Evolutionary conservation across 2,329 filamentous ascomycete species (phyloP).

Genomic region (Rhinocladiella similis): DNA sequence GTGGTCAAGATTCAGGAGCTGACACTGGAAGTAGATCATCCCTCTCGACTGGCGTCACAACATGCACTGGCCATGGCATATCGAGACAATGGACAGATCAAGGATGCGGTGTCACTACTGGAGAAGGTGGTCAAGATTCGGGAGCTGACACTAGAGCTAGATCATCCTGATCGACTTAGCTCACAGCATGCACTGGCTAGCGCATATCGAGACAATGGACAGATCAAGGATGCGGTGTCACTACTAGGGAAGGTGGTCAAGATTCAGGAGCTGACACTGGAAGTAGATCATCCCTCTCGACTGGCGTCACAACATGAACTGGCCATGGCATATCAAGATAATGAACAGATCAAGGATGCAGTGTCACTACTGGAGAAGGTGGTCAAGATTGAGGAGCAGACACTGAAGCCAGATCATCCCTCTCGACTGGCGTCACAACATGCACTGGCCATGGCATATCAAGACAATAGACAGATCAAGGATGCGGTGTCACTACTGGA

Average conservation of each 20-base stretch:
- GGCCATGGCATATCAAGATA: constrained; percentile 14
- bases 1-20: constrained; percentile 28
- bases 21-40: constrained; percentile 29
- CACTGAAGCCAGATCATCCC: constrained; percentile 26
- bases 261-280: constrained; percentile 27
- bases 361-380: neutral
- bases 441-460: constrained; percentile 24
- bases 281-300: constrained; percentile 29
- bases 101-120: neutral
- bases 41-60: constrained; percentile 21
- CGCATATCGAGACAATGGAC: constrained; percentile 13
- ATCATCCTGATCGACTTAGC: constrained; percentile 25
- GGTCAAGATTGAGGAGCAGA: neutral
- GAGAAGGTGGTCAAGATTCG: neutral
- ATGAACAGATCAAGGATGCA: neutral
- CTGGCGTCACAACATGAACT: constrained; percentile 12
- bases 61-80: constrained; percentile 19
- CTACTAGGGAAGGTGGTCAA: constrained; percentile 26
- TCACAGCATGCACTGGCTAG: constrained; percentile 19
- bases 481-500: constrained; percentile 24
- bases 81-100: neutral
- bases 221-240: constrained; percentile 13
- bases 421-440: constrained; percentile 13
- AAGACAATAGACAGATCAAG: neutral
- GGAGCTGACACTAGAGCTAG: constrained; percentile 7